Base-by-base conservation (phyloP, 129 eudicot genomes). In the Deinandra increscens region DNA sequence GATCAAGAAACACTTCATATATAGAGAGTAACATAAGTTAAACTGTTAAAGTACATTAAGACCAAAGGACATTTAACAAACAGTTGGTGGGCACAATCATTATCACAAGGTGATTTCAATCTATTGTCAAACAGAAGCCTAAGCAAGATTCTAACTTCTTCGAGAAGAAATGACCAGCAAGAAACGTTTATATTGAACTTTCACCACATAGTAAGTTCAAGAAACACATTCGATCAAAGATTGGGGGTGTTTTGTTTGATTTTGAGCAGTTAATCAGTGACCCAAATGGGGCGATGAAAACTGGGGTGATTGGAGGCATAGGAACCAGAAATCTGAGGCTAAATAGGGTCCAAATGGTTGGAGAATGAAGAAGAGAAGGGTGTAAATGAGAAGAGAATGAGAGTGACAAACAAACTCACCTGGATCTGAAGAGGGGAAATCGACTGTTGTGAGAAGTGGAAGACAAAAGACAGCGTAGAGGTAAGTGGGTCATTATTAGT, bases 361-460 rank as follows among this genome's bases (percentile, higher is more conserved):
- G 59, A 66, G 68, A 22, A 75, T 22, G 63, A 34, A 68, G 61
- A 67, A 58, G 29, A 18, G 3, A 31, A 33, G 44, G 45, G 15
- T 36, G 34, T 12, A 10, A 73, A 73, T 14, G 46, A 20, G 37
- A 75, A 44, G 14, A 37, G 9, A 45, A 31, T 38, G 12, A 69
- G 69, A 46, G 69, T 76, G 70, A 50, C 36, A 44, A n/a, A n/a
- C n/a, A n/a, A 75, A 75, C 75, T 77, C 5, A 77, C 81, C 81
- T 69, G 81, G 81, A 77, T 77, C 81, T 77, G 81, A 77, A 48
- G 69, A 54, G 56, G 38, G 19, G 56, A 53, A 74, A 64, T 64
- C 56, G 73, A 50, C 54, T 36, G 64, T 26, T 63, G 67, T 44
- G 76, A 58, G 68, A 59, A 38, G 48, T 44, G 64, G 45, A 69